Base-by-base conservation (phyloP, 2,329 filamentous ascomycete genomes). In the Ophiostoma angusticollis region DNA sequence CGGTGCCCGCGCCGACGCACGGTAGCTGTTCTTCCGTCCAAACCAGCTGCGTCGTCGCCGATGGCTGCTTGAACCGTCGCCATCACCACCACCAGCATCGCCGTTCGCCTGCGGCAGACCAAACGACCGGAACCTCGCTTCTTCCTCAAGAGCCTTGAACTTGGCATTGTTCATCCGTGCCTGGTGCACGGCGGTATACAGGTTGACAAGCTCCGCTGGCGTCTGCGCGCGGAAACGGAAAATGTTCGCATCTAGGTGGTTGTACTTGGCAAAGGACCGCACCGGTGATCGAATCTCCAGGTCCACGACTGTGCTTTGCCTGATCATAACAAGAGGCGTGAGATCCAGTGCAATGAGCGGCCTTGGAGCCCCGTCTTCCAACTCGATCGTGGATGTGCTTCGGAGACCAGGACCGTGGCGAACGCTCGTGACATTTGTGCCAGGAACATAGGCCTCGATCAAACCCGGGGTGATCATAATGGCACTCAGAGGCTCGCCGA, bases 201-300 rank as follows among this genome's bases (percentile, higher is more conserved):
- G 68, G 25, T 73, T 70, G 47, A 82, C 78, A 53, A 87, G 93
- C 45, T 95, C 89, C 31, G 76, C 70, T 3, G 77, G 69, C 33
- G 73, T 83, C 30, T 79, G 68, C 34, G 84, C 84, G 30, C 91
- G 80, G 70, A 96, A 91, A 67, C 93, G 89, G 62, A 94, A 84
- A 55, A 93, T 91, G 50, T 64, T 68, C 23, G 69, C 69, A 12
- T 78, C 79, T 36, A 79, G 53, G 62, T 63, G 71, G 43, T 68
- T 72, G 41, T 94, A 70, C 50, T 75, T 74, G 5, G 82, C 86
- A 45, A 82, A 68, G 17, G 68, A 58, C 31, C 82, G 81, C 19
- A 87, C 81, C 2, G 84, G 84, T 6, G 89, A 95, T 35, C 86
- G 81, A 47, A 98, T 84, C 48, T 93, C 91, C 39, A 98, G 84